phyloP scores from a whole-genome alignment of 208 protist genomes.

The Trypanosoma caninum region DNA sequence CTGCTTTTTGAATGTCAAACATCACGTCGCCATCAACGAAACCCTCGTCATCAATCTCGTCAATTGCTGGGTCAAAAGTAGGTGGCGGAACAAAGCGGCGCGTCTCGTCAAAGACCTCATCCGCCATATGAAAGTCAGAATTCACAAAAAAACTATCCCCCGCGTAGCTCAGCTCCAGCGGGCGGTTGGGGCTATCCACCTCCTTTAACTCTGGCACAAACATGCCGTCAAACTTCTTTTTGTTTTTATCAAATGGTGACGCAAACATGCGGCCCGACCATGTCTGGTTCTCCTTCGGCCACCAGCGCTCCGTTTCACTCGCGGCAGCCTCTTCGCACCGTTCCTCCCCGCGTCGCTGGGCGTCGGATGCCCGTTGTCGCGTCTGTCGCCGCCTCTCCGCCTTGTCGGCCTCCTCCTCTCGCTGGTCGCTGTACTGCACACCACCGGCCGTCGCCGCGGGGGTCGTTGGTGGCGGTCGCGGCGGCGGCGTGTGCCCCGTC shows the following conservation, averaged over 20 bases:
- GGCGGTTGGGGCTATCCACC: conserved; percentile 46
- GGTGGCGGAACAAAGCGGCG: conserved; percentile 73
- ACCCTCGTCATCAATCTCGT: conserved; percentile 82
- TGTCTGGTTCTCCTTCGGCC: conserved; percentile 61
- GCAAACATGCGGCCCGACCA: conserved; percentile 75
- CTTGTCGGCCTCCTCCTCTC: conserved; percentile 36
- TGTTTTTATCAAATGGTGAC: conserved; percentile 69
- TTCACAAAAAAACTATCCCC: conserved; percentile 70
- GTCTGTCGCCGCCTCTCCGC: conserved; percentile 44
- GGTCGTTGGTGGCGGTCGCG: conserved; percentile 43
- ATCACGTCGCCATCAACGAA: conserved; percentile 78
- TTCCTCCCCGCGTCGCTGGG: conserved; percentile 60
- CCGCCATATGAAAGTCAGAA: conserved; percentile 72
- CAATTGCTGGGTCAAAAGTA: conserved; percentile 77
- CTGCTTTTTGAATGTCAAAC: conserved; percentile 77
- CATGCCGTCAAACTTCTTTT: conserved; percentile 78
- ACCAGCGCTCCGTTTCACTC: conserved; percentile 58
- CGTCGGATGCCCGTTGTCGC: conserved; percentile 63
- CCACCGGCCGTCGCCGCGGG: conserved; percentile 69
- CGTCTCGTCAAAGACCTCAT: conserved; percentile 75
- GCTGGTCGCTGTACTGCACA: conserved; percentile 64
- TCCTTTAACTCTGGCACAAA: conserved; percentile 81
- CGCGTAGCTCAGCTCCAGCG: conserved; percentile 71
- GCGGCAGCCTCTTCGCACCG: conserved; percentile 5
- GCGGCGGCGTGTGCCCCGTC: conserved; percentile 27